phyloP scores from a whole-genome alignment of 192 early-diverging fungal genomes.

The Mortierella claussenii region DNA sequence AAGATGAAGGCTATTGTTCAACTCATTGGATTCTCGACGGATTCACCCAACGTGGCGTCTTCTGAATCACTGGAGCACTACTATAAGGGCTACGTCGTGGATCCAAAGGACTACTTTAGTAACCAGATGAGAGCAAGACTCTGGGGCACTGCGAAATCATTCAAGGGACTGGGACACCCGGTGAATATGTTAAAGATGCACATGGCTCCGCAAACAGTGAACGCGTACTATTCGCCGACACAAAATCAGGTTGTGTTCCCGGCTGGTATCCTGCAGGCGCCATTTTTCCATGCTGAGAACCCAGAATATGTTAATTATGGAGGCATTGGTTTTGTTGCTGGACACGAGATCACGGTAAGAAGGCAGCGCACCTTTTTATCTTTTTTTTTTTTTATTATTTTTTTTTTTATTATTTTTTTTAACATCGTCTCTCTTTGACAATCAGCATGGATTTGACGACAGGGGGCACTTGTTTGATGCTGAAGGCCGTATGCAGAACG shows the following conservation, averaged over 20 bases:
- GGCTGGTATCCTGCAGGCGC: conserved; percentile 69
- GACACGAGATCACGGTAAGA: conserved; percentile 74
- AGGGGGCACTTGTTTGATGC: conserved; percentile 65
- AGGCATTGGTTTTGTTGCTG: conserved; percentile 71
- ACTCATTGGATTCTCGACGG: conserved; percentile 70
- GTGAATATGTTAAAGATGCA: conserved; percentile 58
- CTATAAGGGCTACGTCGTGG: conserved; percentile 57
- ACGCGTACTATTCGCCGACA: conserved; percentile 63
- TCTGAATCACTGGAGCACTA: conserved; percentile 59
- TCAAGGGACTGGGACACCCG: conserved; percentile 37
- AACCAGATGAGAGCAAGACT: conserved; percentile 58
- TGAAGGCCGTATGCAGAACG: conserved; percentile 55
- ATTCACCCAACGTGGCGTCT: conserved; percentile 60
- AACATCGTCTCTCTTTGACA: neutral
- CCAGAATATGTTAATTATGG: conserved; percentile 75
- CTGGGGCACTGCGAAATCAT: conserved; percentile 48
- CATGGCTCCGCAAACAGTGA: conserved; percentile 65
- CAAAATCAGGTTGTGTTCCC: conserved; percentile 63
- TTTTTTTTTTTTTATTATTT: conserved; percentile 4
- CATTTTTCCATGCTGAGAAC: conserved; percentile 64
- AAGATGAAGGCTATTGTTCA: conserved; percentile 67
- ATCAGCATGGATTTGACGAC: conserved; percentile 74
- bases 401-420: conserved; percentile 3
- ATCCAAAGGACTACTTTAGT: conserved; percentile 62
- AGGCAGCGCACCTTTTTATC: neutral